These are phyloP conservation scores for Penicillium salamii DNA, from an alignment of 495 filamentous ascomycete species.

Conservation along the genomic window DNA sequence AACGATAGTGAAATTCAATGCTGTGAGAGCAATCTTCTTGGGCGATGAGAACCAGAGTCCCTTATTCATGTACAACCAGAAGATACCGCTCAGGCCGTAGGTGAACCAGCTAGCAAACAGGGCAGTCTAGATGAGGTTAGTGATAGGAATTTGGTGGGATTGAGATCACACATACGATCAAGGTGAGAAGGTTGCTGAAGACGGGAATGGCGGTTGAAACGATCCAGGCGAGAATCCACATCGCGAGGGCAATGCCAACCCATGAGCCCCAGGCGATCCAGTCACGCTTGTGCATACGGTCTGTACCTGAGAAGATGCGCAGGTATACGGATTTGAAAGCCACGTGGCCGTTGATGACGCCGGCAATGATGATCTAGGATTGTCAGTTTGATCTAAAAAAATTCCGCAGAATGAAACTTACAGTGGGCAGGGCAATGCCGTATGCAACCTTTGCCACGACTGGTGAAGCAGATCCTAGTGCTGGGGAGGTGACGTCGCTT, in stretches of 20 bases:
- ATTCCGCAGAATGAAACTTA: conserved; percentile 16
- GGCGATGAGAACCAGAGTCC: conserved; percentile 27
- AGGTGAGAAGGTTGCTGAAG: conserved; percentile 61
- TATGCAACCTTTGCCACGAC: conserved; percentile 68
- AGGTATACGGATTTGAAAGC: conserved; percentile 65
- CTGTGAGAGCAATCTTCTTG: conserved; percentile 31
- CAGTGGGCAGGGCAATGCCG: conserved; percentile 74
- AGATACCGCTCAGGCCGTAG: conserved; percentile 40
- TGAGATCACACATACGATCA: conserved; percentile 44
- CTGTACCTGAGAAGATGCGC: conserved; percentile 55
- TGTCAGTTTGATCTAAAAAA: not conserved
- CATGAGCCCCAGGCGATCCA: conserved; percentile 51
- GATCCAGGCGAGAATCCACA: conserved; percentile 68
- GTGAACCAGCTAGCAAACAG: conserved; percentile 47
- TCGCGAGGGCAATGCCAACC: conserved; percentile 51
- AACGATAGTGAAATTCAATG: conserved; percentile 30
- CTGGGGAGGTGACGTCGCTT: conserved; percentile 62
- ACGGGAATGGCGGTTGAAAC: conserved; percentile 71
- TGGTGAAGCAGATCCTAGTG: conserved; percentile 63
- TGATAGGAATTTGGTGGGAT: conserved; percentile 14
- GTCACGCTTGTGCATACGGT: conserved; percentile 59
- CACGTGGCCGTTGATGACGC: conserved; percentile 70
- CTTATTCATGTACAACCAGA: conserved; percentile 43
- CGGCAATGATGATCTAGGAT: conserved; percentile 47
- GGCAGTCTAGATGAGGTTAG: conserved; percentile 31